These are phyloP conservation scores for Trichoderma reesei DNA, from an alignment of 495 filamentous ascomycete genomes.

Conservation along the genomic window DNA sequence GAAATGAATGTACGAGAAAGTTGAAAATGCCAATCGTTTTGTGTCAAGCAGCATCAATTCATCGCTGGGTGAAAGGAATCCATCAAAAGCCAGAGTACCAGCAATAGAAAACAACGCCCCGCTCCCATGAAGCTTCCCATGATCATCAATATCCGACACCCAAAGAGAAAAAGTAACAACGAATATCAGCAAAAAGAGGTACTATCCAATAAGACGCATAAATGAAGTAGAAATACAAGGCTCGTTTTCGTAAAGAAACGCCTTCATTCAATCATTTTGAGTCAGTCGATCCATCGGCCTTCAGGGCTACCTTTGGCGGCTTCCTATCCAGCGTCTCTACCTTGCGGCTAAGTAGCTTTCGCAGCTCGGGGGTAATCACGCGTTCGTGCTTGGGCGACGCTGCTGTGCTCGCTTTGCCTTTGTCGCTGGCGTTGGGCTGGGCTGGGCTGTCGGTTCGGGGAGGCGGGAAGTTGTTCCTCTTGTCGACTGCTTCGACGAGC, in stretches of 20 bases:
- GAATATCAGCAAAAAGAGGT: not conserved
- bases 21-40: too few species aligned
- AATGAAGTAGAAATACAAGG: not conserved
- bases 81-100: too few species aligned
- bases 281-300: not conserved
- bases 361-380: slow-evolving; percentile 73
- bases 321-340: slow-evolving; percentile 52
- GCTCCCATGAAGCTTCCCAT: not conserved
- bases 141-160: not conserved
- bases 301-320: slow-evolving; percentile 15
- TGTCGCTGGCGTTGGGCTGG: slow-evolving; percentile 9
- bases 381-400: slow-evolving; percentile 35
- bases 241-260: not conserved
- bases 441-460: slow-evolving; percentile 13
- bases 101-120: not conserved
- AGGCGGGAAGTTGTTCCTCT: slow-evolving; percentile 67
- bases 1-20: too few species aligned
- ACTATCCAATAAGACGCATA: not conserved
- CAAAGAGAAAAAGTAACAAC: not conserved
- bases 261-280: not conserved
- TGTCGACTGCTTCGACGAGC: slow-evolving; percentile 81
- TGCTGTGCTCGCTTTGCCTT: slow-evolving; percentile 24
- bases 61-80: too few species aligned
- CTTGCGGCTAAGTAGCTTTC: slow-evolving; percentile 62
- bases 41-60: too few species aligned